Conservation (phyloP, 1,284 basidiomycete species). For the Neonothopanus nambi region DNA sequence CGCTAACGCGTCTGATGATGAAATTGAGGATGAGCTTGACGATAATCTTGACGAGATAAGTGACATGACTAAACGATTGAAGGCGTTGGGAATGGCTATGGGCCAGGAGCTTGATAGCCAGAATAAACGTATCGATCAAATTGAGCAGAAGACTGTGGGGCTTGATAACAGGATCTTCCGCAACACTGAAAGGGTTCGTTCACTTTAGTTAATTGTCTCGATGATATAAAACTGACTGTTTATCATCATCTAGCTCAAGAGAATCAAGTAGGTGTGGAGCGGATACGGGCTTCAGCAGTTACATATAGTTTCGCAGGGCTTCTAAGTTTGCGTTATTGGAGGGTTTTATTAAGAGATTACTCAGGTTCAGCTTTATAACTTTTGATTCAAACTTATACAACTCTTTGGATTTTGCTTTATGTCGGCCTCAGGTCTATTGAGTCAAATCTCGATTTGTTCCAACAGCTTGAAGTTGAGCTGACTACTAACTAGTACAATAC, state of each 20-base stretch:
- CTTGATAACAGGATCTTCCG: constrained; percentile 64
- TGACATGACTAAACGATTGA: constrained; percentile 80
- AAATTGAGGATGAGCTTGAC: constrained; percentile 90
- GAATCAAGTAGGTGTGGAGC: background rate
- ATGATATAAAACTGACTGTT: background rate
- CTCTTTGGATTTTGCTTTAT: no score
- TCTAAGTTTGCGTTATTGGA: no score
- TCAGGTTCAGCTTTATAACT: no score
- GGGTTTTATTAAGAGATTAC: no score
- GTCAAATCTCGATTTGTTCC: no score
- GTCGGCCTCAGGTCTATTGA: no score
- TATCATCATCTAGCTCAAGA: constrained; percentile 3
- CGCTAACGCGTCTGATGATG: constrained; percentile 89
- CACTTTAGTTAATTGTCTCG: background rate
- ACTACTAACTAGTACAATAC: no score
- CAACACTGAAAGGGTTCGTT: constrained; percentile 69
- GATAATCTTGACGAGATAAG: constrained; percentile 90
- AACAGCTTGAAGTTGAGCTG: no score
- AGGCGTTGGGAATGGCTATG: constrained; percentile 84
- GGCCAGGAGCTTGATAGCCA: constrained; percentile 80
- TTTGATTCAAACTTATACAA: no score
- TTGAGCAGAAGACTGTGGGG: constrained; percentile 64
- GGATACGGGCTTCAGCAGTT: no score
- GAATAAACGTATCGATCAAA: constrained; percentile 68
- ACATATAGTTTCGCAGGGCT: no score